Conservation (phyloP, 75 land plant genomes). For the Pinus albicaulis region DNA sequence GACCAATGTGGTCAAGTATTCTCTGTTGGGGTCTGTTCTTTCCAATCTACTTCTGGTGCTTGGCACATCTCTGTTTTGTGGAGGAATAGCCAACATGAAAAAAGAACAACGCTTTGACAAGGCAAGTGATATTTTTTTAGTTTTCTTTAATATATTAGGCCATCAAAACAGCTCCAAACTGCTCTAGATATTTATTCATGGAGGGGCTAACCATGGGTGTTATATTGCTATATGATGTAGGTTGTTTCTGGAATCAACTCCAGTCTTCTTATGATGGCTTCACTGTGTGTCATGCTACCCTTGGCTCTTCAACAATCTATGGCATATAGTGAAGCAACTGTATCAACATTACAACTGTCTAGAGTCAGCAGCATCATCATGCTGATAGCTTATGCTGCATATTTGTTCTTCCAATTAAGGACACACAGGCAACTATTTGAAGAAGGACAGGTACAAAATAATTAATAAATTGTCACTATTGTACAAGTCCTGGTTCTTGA, state of each 20-base stretch:
- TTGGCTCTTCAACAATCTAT: constrained; percentile 35
- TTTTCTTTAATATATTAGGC: too few relatives aligned
- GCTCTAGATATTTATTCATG: too few relatives aligned
- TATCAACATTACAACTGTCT: constrained; percentile 29
- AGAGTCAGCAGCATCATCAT: constrained; percentile 59
- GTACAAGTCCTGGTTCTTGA: too few relatives aligned
- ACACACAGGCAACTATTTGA: constrained; percentile 60
- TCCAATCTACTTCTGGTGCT: constrained; percentile 72
- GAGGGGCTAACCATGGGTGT: not conserved
- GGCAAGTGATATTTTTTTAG: constrained; percentile 11
- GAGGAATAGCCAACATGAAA: constrained; percentile 44
- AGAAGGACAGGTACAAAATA: constrained; percentile 6
- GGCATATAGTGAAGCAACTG: not conserved
- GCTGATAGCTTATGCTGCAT: constrained; percentile 55
- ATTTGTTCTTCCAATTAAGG: constrained; percentile 58
- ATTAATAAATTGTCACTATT: not conserved
- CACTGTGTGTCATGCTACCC: constrained; percentile 51
- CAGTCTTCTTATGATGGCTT: constrained; percentile 38
- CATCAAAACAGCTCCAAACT: too few relatives aligned
- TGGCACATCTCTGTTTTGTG: constrained; percentile 68
- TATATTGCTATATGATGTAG: not conserved
- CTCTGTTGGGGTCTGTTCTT: constrained; percentile 59
- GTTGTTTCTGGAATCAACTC: constrained; percentile 27
- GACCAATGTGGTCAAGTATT: constrained; percentile 52
- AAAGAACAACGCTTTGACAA: constrained; percentile 51